Conservation (phyloP, 2,329 filamentous ascomycete species). For the Scedosporium minutisporum region DNA sequence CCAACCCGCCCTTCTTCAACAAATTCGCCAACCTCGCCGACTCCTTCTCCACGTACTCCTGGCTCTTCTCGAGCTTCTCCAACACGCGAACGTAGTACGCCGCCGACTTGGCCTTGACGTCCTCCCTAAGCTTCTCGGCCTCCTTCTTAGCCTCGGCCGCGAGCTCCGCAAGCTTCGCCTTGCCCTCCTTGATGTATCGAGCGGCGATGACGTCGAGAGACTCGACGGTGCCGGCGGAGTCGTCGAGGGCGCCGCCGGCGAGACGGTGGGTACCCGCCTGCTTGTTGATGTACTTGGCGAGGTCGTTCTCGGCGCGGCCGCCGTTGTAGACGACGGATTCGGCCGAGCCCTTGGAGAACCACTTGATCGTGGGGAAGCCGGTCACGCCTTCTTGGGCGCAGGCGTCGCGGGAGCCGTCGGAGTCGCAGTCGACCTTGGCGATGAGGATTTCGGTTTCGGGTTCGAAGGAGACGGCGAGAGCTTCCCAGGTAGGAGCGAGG, state of each 20-base stretch:
- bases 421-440: slow-evolving; percentile 93
- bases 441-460: slow-evolving; percentile 71
- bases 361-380: slow-evolving; percentile 96
- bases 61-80: slow-evolving; percentile 70
- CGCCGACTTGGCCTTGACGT: slow-evolving; percentile 63
- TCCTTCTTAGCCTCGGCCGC: slow-evolving; percentile 63
- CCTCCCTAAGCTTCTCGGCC: slow-evolving; percentile 53
- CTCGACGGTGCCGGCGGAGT: slow-evolving; percentile 71
- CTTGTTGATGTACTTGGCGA: slow-evolving; percentile 76
- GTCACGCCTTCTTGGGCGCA: slow-evolving; percentile 67
- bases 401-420: slow-evolving; percentile 70
- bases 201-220: slow-evolving; percentile 66
- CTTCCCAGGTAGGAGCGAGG: slow-evolving; percentile 85
- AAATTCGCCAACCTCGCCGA: slow-evolving; percentile 68
- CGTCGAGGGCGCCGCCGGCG: slow-evolving; percentile 69
- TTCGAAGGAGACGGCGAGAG: slow-evolving; percentile 70
- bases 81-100: slow-evolving; percentile 92
- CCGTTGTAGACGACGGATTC: slow-evolving; percentile 63
- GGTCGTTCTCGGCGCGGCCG: slow-evolving; percentile 64
- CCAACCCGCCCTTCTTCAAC: slow-evolving; percentile 76
- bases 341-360: slow-evolving; percentile 78
- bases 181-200: slow-evolving; percentile 56
- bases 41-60: slow-evolving; percentile 78
- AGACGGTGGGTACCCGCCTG: slow-evolving; percentile 81
- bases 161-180: slow-evolving; percentile 44